Percentiles rank a stretch among this genome's conserved stretches.
Evolutionary conservation across 768 basidiomycete genomes (phyloP).

Genomic region (Lactarius psammicola): DNA sequence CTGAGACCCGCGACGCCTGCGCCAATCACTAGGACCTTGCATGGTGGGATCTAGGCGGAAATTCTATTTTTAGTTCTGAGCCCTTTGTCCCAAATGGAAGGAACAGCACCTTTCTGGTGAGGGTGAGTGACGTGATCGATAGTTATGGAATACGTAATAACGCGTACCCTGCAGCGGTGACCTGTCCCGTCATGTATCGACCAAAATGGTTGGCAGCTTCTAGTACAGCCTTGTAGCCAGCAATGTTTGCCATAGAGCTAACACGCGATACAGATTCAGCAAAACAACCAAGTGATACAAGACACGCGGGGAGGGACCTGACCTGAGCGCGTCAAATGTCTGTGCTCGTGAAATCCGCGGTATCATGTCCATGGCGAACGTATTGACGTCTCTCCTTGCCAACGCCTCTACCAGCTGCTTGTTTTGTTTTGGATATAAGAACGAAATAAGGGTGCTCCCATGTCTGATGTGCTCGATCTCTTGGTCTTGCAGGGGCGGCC

Average conservation of each 20-base stretch:
- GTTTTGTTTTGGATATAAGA: constrained; percentile 83
- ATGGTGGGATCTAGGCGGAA: constrained; percentile 66
- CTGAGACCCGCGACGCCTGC: constrained; percentile 87
- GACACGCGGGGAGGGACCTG: constrained; percentile 24
- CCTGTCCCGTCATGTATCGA: constrained; percentile 86
- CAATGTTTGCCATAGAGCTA: constrained; percentile 92
- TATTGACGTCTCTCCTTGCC: constrained; percentile 62
- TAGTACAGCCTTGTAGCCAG: constrained; percentile 90
- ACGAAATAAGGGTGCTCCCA: constrained; percentile 79
- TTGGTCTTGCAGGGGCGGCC: constrained; percentile 63
- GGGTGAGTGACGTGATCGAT: not conserved
- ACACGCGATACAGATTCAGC: not conserved
- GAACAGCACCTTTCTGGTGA: constrained; percentile 43
- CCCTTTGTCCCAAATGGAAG: constrained; percentile 1
- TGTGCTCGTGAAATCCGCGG: constrained; percentile 89
- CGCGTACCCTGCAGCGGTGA: constrained; percentile 83
- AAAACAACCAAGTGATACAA: not conserved
- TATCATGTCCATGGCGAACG: constrained; percentile 91
- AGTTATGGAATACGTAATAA: constrained; percentile 11
- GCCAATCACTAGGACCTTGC: constrained; percentile 84
- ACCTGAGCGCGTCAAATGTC: constrained; percentile 87
- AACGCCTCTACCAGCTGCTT: constrained; percentile 68
- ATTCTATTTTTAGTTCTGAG: constrained; percentile 9
- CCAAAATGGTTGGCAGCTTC: constrained; percentile 91
- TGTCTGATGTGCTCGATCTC: constrained; percentile 64